A percentile compares a stretch with the other conserved stretches of the same genome.
Evolutionary conservation across 78 protist species (phyloP).

Genomic region (Planoprotostelium fungivorum): DNA sequence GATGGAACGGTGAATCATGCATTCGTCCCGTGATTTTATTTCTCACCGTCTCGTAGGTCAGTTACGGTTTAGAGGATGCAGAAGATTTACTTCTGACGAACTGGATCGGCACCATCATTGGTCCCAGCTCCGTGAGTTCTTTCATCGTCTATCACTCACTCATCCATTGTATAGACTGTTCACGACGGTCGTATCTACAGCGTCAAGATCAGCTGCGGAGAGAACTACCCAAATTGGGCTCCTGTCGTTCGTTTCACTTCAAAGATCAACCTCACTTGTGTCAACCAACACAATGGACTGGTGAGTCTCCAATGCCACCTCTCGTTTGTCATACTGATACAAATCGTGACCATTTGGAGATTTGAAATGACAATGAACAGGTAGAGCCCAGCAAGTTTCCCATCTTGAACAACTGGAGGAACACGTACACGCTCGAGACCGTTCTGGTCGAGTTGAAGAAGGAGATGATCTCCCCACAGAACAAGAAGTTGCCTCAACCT

Average conservation of each 20-base stretch:
- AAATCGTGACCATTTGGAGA: not conserved
- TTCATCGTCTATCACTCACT: not conserved
- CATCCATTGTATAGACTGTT: constrained; percentile 33
- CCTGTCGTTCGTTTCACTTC: constrained; percentile 77
- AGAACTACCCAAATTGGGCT: constrained; percentile 79
- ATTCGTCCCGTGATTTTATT: not conserved
- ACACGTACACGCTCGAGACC: constrained; percentile 18
- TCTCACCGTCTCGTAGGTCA: constrained; percentile 30
- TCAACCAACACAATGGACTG: constrained; percentile 38
- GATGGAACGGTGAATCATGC: constrained; percentile 43
- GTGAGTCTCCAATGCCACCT: not conserved
- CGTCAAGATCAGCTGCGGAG: constrained; percentile 74
- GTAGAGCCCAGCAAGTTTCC: constrained; percentile 36
- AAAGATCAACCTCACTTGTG: constrained; percentile 66
- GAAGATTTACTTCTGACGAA: constrained; percentile 65
- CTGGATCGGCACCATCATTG: constrained; percentile 92
- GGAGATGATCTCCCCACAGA: constrained; percentile 57
- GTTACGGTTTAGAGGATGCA: constrained; percentile 73
- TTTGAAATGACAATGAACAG: not conserved
- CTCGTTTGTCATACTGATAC: not conserved
- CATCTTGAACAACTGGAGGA: constrained; percentile 41
- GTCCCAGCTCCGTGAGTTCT: constrained; percentile 69
- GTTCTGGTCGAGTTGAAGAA: constrained; percentile 39
- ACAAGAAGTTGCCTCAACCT: constrained; percentile 71
- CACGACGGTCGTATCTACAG: constrained; percentile 73